Evolutionary conservation across 495 filamentous ascomycete species (phyloP).

Genomic region (Podospora anserina): DNA sequence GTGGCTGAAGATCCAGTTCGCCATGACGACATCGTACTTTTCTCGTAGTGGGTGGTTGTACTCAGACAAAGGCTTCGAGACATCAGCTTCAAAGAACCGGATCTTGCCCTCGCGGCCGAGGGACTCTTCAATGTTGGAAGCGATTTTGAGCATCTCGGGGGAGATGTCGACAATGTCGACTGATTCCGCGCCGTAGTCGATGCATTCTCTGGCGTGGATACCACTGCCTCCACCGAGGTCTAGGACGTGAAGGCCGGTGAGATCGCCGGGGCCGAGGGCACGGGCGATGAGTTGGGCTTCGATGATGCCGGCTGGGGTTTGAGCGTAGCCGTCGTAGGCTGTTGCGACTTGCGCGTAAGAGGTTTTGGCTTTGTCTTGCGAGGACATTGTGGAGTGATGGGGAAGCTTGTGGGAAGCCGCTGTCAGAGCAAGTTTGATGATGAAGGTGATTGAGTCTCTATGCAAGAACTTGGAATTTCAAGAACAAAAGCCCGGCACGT

Average conservation of each 20-base stretch:
- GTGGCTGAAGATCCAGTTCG: constrained; percentile 24
- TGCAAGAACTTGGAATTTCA: neutral
- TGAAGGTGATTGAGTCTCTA: neutral
- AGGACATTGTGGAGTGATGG: too few relatives aligned
- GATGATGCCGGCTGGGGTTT: neutral
- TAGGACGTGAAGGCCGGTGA: neutral
- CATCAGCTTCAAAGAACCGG: constrained; percentile 1
- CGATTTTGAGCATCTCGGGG: neutral
- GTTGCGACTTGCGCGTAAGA: neutral
- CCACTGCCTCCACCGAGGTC: neutral
- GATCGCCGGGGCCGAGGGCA: neutral
- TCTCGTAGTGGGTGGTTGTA: neutral
- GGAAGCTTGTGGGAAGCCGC: neutral
- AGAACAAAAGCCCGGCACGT: neutral
- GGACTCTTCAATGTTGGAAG: neutral
- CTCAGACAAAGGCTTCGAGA: neutral
- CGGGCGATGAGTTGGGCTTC: neutral
- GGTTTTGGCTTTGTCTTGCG: neutral
- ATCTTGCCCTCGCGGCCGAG: neutral
- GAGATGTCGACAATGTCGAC: constrained; percentile 4
- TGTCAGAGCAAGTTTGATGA: neutral
- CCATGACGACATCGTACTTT: constrained; percentile 26
- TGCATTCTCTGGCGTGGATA: neutral
- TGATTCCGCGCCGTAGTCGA: neutral
- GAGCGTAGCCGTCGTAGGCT: neutral